These are phyloP conservation scores for Chiua virens DNA, from an alignment of 768 basidiomycete species.

Conservation along the genomic window DNA sequence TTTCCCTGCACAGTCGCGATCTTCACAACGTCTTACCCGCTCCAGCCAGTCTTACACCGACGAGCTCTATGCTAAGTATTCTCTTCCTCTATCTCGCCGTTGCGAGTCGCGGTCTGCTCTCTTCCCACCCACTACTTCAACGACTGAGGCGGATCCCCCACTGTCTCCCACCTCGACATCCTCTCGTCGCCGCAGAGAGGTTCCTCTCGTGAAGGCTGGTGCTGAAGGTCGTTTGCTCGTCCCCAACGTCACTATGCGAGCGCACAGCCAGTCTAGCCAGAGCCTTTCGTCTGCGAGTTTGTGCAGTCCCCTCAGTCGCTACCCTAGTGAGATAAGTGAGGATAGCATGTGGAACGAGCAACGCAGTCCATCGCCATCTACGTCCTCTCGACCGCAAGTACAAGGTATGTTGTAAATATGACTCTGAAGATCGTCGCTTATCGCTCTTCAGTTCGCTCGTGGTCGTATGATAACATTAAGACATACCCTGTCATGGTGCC, in stretches of 20 bases:
- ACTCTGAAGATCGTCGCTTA: constrained; percentile 8
- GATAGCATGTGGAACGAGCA: constrained; percentile 32
- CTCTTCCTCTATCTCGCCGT: constrained; percentile 55
- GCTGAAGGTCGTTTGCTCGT: constrained; percentile 67
- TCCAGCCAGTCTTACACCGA: constrained; percentile 38
- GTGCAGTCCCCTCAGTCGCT: constrained; percentile 40
- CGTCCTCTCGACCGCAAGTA: constrained; percentile 40
- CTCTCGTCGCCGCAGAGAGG: constrained; percentile 45
- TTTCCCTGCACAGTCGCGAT: constrained; percentile 22
- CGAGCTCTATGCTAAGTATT: constrained; percentile 56
- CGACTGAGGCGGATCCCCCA: constrained; percentile 37
- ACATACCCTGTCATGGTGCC: constrained; percentile 59
- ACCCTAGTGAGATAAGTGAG: constrained; percentile 41
- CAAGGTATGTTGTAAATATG: constrained; percentile 46
- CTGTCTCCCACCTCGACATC: constrained; percentile 36
- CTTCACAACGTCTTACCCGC: constrained; percentile 23
- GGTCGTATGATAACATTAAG: constrained; percentile 74
- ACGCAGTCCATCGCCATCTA: constrained; percentile 21
- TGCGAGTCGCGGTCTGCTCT: constrained; percentile 49
- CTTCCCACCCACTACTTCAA: constrained; percentile 33
- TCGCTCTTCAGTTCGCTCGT: constrained; percentile 54
- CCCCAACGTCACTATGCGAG: constrained; percentile 40
- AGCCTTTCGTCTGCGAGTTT: constrained; percentile 26
- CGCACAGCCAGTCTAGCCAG: constrained; percentile 36
- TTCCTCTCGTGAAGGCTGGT: constrained; percentile 53